Conservation (phyloP, 2,329 filamentous ascomycete genomes). For the Botryotinia globosa region DNA sequence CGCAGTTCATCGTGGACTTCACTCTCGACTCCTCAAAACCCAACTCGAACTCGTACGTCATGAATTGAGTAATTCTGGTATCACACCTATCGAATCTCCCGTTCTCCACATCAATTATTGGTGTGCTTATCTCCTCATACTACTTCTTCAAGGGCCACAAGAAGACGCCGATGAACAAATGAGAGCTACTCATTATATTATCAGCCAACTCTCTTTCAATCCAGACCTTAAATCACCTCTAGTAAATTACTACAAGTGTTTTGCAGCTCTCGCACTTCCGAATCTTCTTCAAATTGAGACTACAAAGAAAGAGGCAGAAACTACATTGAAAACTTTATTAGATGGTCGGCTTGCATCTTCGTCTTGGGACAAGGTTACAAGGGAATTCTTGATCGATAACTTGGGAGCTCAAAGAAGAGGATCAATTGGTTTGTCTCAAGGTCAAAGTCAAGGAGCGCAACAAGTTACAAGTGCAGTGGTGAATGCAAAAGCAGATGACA, state of each 20-base stretch:
- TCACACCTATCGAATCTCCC: constrained; percentile 49
- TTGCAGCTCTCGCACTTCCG: constrained; percentile 59
- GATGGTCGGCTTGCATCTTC: constrained; percentile 50
- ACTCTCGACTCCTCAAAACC: constrained; percentile 52
- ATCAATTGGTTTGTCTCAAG: not conserved
- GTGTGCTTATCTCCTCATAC: constrained; percentile 63
- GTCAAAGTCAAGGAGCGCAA: not conserved
- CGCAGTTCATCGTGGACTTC: constrained; percentile 42
- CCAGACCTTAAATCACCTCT: constrained; percentile 58
- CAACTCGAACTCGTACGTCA: constrained; percentile 65
- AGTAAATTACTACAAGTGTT: constrained; percentile 63
- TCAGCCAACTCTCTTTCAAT: constrained; percentile 55
- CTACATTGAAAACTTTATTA: constrained; percentile 54
- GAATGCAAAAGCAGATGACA: constrained; percentile 20
- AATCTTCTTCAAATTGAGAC: constrained; percentile 56
- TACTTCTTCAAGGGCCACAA: constrained; percentile 50
- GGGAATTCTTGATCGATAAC: constrained; percentile 40
- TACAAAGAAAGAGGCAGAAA: constrained; percentile 56
- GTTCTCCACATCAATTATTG: constrained; percentile 67
- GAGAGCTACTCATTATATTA: constrained; percentile 57
- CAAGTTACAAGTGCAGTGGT: not conserved
- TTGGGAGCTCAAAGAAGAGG: not conserved
- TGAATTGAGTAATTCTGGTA: constrained; percentile 57
- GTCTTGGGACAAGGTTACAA: constrained; percentile 57
- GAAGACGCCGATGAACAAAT: constrained; percentile 56